Percentiles rank a stretch among this genome's conserved stretches.
These are phyloP conservation scores for Corymbia maculata DNA, from an alignment of 345 rosid genomes.

Conservation along the genomic window DNA sequence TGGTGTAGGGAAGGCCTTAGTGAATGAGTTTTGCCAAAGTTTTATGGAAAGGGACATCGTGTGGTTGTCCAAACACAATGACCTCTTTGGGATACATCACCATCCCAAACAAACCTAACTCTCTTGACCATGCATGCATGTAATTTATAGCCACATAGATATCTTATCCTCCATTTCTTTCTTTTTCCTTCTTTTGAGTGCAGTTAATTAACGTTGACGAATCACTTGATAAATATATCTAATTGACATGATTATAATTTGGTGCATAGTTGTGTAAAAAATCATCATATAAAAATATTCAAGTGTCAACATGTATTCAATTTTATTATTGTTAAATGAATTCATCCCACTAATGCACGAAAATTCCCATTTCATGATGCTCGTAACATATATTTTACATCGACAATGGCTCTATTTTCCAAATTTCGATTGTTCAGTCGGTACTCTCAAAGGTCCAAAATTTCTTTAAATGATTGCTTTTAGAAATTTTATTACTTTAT, in stretches of 20 bases:
- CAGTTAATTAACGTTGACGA: not conserved
- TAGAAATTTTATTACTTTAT: not conserved
- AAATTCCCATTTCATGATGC: not conserved
- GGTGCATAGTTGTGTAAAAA: not conserved
- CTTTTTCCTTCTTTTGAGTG: not conserved
- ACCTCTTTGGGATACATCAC: not conserved
- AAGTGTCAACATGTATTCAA: too few species aligned
- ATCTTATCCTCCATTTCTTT: not conserved
- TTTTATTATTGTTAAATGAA: not conserved
- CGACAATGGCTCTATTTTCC: rapidly evolving
- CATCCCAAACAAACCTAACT: not conserved
- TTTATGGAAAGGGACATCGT: not conserved
- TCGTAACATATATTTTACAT: not conserved
- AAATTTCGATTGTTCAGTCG: not conserved
- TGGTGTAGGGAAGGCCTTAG: not conserved
- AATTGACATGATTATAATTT: not conserved
- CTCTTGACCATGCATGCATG: not conserved
- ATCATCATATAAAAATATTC: not conserved
- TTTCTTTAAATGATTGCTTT: not conserved
- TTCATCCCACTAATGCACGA: not conserved
- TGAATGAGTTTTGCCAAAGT: not conserved
- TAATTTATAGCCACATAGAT: not conserved
- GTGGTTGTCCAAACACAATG: not conserved
- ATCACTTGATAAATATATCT: not conserved
- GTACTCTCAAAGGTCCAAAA: not conserved